Conservation (phyloP, 495 filamentous ascomycete species). For the Chaetomium tenue region DNA sequence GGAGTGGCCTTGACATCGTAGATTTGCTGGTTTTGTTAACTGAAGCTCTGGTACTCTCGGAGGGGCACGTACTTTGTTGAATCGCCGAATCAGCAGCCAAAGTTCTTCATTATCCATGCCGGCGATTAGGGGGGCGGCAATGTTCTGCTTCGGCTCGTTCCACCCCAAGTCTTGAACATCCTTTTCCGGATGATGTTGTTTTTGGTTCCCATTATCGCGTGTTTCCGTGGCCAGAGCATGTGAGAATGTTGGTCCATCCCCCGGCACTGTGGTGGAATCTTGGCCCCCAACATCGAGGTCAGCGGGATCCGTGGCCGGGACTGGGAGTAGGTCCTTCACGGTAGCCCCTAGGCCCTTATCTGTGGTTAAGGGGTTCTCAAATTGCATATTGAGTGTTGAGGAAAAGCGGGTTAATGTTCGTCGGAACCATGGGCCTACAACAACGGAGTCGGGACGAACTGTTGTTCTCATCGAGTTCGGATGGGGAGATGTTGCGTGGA, state of each 20-base stretch:
- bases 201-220: constrained; percentile 37
- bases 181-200: constrained; percentile 36
- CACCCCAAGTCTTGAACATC: constrained; percentile 71
- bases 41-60: not conserved
- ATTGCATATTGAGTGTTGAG: not conserved
- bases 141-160: constrained; percentile 58
- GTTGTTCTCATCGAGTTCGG: not conserved
- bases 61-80: constrained; percentile 65
- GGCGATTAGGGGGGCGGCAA: constrained; percentile 63
- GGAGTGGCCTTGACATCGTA: constrained; percentile 76
- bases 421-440: not conserved
- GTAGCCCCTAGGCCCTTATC: constrained; percentile 29
- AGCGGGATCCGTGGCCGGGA: constrained; percentile 35
- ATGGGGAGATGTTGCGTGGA: not conserved
- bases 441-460: not conserved
- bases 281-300: constrained; percentile 21
- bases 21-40: constrained; percentile 62
- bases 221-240: constrained; percentile 39
- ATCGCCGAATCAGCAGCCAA: constrained; percentile 75
- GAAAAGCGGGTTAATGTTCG: not conserved
- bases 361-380: not conserved
- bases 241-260: constrained; percentile 38
- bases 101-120: constrained; percentile 80
- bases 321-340: constrained; percentile 38
- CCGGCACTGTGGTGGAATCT: constrained; percentile 20